Conservation (phyloP, 2,329 filamentous ascomycete genomes). For the Xylaria sp. region DNA sequence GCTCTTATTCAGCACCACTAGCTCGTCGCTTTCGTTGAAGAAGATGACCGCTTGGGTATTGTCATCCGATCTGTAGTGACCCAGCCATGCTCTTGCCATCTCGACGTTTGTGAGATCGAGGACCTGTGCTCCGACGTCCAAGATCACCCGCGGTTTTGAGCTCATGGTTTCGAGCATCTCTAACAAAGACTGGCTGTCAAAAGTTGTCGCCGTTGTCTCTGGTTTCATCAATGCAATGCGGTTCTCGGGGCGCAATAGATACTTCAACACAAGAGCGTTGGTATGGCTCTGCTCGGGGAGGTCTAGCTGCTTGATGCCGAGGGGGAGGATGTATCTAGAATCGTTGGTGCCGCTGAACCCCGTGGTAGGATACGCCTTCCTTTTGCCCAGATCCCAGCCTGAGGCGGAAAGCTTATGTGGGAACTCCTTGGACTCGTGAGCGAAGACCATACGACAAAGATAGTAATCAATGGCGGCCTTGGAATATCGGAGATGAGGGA, state of each 20-base stretch:
- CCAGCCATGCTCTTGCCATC: conserved; percentile 62
- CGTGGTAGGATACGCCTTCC: conserved; percentile 56
- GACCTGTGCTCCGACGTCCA: conserved; percentile 75
- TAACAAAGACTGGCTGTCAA: conserved; percentile 50
- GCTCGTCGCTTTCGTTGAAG: conserved; percentile 60
- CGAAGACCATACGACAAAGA: conserved; percentile 62
- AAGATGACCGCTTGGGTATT: conserved; percentile 58
- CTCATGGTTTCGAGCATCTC: conserved; percentile 47
- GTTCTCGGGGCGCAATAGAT: conserved; percentile 63
- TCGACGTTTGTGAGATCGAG: conserved; percentile 64
- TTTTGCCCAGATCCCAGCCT: conserved; percentile 67
- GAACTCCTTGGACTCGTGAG: conserved; percentile 67
- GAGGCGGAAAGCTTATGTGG: conserved; percentile 67
- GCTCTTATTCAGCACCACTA: conserved; percentile 57
- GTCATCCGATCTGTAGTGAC: neutral
- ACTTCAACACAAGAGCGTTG: conserved; percentile 67
- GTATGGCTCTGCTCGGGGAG: conserved; percentile 63
- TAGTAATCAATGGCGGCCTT: conserved; percentile 69
- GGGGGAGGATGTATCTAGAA: conserved; percentile 60
- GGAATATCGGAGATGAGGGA: conserved; percentile 56
- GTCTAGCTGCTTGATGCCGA: conserved; percentile 61
- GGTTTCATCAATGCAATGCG: conserved; percentile 40
- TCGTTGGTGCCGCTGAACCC: conserved; percentile 77
- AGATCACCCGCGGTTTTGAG: conserved; percentile 59
- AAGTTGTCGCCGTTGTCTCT: neutral